phyloP scores from a whole-genome alignment of 176 grass and related monocot species.

The Dendrocalamus sinicus region DNA sequence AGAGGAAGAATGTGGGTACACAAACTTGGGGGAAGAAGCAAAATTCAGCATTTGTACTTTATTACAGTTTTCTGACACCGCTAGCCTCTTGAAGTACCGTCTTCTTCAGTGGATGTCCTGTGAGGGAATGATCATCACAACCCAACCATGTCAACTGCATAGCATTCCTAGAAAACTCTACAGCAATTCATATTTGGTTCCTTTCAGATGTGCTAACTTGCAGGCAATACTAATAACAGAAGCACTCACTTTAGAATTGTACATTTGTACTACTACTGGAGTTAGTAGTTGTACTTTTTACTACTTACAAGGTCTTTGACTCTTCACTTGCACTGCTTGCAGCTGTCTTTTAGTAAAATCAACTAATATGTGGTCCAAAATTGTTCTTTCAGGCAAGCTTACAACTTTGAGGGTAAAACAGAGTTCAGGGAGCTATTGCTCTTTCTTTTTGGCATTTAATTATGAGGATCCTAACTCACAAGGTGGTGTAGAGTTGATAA shows the following conservation, averaged over 20 bases:
- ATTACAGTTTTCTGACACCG: background rate
- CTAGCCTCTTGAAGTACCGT: background rate
- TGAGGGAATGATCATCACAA: background rate
- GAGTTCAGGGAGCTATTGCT: constrained; percentile 68
- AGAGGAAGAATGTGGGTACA: background rate
- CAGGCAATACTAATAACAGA: background rate
- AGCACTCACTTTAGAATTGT: background rate
- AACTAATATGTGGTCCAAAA: constrained; percentile 31
- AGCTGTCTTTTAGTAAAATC: constrained; percentile 26
- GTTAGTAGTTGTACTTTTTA: background rate
- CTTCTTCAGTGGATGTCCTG: constrained; percentile 18
- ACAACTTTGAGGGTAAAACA: constrained; percentile 79
- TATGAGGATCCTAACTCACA: constrained; percentile 41
- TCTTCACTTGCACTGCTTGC: constrained; percentile 14
- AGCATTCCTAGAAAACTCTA: constrained; percentile 18
- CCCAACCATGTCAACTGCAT: background rate
- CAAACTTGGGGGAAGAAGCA: background rate
- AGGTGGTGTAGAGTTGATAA: constrained; percentile 43
- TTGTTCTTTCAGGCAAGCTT: constrained; percentile 78
- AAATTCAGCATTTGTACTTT: background rate
- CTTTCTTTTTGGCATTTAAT: constrained; percentile 56
- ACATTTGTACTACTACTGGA: constrained; percentile 7
- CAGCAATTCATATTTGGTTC: constrained; percentile 16
- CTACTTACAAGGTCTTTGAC: background rate
- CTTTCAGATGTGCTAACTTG: background rate